Conservation (phyloP, 2,329 filamentous ascomycete species). For the Cytospora piceae region DNA sequence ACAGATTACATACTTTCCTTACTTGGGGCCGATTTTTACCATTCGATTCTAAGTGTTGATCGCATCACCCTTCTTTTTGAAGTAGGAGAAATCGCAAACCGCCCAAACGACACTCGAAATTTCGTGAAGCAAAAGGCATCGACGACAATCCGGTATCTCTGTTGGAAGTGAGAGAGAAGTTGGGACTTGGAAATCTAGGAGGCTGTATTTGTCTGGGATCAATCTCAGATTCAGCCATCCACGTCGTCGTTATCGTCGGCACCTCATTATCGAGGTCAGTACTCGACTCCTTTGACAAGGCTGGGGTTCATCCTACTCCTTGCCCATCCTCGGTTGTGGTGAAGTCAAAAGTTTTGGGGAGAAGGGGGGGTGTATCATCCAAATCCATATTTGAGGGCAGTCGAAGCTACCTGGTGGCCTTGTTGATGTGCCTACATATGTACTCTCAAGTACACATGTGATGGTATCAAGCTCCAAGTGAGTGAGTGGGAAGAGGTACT, state of each 20-base stretch:
- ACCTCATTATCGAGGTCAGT: conserved; percentile 25
- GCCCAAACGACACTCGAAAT: background rate
- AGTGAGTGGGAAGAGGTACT: background rate
- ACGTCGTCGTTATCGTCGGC: conserved; percentile 1
- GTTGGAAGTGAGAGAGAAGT: conserved; percentile 11
- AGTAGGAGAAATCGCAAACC: conserved; percentile 3
- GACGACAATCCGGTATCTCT: background rate
- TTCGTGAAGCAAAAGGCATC: conserved; percentile 4
- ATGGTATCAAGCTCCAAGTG: background rate
- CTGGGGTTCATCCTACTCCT: background rate
- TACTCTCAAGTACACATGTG: too few species aligned
- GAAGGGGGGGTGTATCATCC: background rate
- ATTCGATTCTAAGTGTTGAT: conserved; percentile 30
- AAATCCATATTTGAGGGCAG: conserved; percentile 1
- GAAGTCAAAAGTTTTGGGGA: background rate
- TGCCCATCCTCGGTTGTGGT: background rate
- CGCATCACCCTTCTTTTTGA: conserved; percentile 28
- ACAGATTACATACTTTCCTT: conserved; percentile 5
- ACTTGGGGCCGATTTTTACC: conserved; percentile 18
- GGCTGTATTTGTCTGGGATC: conserved; percentile 13
- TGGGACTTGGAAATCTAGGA: background rate
- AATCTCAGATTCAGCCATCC: conserved; percentile 22
- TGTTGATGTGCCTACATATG: background rate
- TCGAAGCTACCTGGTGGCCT: conserved; percentile 1
- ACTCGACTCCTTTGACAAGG: conserved; percentile 7